These are phyloP conservation scores for Tolypocladium guangdongense DNA, from an alignment of 2,329 filamentous ascomycete genomes.

Conservation along the genomic window DNA sequence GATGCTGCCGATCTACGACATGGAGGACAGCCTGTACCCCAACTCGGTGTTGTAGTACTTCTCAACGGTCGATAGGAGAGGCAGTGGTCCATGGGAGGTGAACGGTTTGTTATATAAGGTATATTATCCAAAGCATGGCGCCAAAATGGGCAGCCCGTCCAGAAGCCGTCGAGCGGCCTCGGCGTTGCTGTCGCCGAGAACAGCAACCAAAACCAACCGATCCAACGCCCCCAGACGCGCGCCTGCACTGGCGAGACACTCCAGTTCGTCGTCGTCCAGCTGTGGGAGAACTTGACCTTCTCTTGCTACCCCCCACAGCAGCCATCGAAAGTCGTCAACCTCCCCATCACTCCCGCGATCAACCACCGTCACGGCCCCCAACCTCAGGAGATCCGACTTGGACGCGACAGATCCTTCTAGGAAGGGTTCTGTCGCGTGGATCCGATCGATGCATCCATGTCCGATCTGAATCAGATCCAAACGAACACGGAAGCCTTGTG, in stretches of 20 bases:
- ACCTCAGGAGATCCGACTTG: constrained; percentile 3
- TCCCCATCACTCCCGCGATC: constrained; percentile 4
- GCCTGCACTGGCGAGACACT: neutral
- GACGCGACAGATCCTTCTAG: constrained; percentile 1
- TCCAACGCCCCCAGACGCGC: neutral
- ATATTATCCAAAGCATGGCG: too few relatives aligned
- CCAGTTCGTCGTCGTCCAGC: neutral
- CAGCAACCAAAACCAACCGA: constrained; percentile 3
- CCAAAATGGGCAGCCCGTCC: too few relatives aligned
- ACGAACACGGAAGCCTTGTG: constrained; percentile 4
- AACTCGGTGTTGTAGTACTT: too few relatives aligned
- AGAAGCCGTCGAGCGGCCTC: too few relatives aligned
- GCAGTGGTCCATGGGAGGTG: too few relatives aligned
- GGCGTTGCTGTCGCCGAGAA: constrained; percentile 4
- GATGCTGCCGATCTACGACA: too few relatives aligned
- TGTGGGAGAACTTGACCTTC: neutral
- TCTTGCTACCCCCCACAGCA: constrained; percentile 1
- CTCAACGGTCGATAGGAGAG: too few relatives aligned
- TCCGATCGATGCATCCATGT: constrained; percentile 1
- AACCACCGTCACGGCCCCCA: constrained; percentile 3
- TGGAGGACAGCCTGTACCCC: too few relatives aligned
- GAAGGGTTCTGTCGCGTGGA: constrained; percentile 2
- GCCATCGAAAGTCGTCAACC: constrained; percentile 4
- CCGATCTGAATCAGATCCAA: constrained; percentile 4
- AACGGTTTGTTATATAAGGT: too few relatives aligned